Evolutionary conservation across 306 rosid genomes (phyloP), one percentile per base, ranked within the genome.

Genomic region (Gynostemma pentaphyllum): DNA sequence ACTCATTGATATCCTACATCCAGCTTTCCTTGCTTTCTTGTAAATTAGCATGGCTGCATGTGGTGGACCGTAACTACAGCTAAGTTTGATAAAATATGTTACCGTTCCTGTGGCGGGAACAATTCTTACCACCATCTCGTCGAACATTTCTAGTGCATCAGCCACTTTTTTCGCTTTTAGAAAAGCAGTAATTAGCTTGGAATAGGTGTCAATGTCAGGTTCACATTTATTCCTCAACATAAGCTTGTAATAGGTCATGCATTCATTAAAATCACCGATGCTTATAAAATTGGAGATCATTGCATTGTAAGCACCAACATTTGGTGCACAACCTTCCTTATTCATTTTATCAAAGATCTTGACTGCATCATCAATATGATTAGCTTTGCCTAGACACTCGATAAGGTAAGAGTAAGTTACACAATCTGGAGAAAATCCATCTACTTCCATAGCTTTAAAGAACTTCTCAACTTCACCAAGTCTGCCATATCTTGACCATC

Each of bases 21-120:
- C 95, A 7, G 55, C 70, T 66, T 76, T 86, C 71, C 85, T 85
- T 41, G 86, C 71, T 79, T 82, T 91, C 83, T 74, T 71, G 77
- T 88, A 83, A 57, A 88, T 72, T 79, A 80, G 64, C 86, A 88
- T 66, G 46, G 89, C 96, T 46, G 98, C 98, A 67, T 77, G 76
- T 0, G 98, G 96, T 12, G 98, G 98, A 71, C 98, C 98, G 62
- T 78, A 91, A 76, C 92, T 80, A 44, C 98, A 87, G 47, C 88
- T 68, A 24, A 74, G 76, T 69, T 80, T 71, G n/a, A 91, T 45
- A 46, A 82, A 85, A 26, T 82, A 64, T 27, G 89, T 85, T 80
- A 87, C 23, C 29, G 78, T 77, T 63, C 95, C 95, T 0, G 76
- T 82, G 22, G 81, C 41, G 56, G 96, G 98, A 64, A 82, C 48